Evolutionary conservation across 1,284 basidiomycete genomes (phyloP).

Genomic region (Cryptococcus amylolentus): DNA sequence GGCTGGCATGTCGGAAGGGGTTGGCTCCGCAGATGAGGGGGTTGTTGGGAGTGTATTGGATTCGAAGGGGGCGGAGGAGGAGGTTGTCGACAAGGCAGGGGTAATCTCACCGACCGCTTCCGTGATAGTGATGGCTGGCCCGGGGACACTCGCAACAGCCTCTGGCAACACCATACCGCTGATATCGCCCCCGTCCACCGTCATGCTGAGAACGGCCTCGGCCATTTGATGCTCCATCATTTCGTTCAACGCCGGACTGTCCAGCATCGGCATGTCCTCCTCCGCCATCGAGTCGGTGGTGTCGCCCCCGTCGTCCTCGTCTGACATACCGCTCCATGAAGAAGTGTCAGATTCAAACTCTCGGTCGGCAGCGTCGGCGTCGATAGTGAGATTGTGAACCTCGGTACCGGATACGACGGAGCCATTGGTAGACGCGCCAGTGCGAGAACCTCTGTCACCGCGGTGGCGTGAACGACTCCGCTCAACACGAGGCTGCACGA

Average conservation of each 20-base stretch:
- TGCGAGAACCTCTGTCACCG: conserved; percentile 27
- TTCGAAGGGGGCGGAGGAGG: conserved; percentile 7
- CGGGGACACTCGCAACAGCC: neutral
- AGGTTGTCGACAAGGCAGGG: conserved; percentile 25
- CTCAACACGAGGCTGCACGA: conserved; percentile 40
- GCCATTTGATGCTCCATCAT: conserved; percentile 34
- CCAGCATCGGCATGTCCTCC: conserved; percentile 48
- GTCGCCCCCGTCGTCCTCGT: conserved; percentile 42
- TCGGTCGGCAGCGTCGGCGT: conserved; percentile 34
- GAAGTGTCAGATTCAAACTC: conserved; percentile 24
- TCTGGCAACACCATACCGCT: conserved; percentile 3
- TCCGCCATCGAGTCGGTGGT: conserved; percentile 49
- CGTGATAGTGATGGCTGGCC: conserved; percentile 26
- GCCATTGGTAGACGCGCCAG: conserved; percentile 35
- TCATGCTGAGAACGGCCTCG: conserved; percentile 12
- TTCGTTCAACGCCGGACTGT: conserved; percentile 41
- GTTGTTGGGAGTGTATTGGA: conserved; percentile 6
- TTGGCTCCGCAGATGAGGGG: neutral
- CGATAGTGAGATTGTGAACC: conserved; percentile 37
- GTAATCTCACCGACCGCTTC: conserved; percentile 16
- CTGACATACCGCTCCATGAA: conserved; percentile 37
- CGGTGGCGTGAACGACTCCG: conserved; percentile 25
- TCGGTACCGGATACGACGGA: conserved; percentile 31
- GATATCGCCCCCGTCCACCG: conserved; percentile 14
- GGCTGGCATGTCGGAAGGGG: conserved; percentile 8